Percentiles rank a stretch among this genome's conserved stretches.
These are phyloP conservation scores for Plantago rigida DNA, from an alignment of 305 asterid genomes.

Conservation along the genomic window DNA sequence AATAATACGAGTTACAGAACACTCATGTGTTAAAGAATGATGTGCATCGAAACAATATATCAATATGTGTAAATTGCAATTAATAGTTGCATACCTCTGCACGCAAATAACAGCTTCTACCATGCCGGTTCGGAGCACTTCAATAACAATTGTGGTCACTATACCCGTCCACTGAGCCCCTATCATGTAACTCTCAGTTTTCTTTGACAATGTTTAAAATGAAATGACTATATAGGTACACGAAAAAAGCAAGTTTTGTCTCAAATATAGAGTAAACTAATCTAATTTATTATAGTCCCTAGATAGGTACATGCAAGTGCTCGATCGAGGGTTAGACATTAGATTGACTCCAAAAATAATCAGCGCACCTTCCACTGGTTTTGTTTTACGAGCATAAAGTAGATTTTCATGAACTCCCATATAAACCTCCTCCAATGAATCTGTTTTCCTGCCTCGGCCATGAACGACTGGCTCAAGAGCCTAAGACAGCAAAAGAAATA, in stretches of 20 bases:
- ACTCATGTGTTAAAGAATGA: constrained; percentile 19
- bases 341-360: constrained; percentile 8
- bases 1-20: constrained; percentile 12
- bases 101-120: constrained; percentile 97
- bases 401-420: constrained; percentile 75
- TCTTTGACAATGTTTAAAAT: not conserved
- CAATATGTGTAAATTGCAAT: not conserved
- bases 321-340: constrained; percentile 3
- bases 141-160: constrained; percentile 91
- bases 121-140: constrained; percentile 83
- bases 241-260: constrained; percentile 8
- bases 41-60: constrained; percentile 16
- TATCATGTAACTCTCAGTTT: constrained; percentile 21
- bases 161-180: constrained; percentile 99
- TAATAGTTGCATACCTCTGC: constrained; percentile 49
- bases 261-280: not conserved
- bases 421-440: constrained; percentile 75
- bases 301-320: not conserved
- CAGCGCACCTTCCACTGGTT: constrained; percentile 69
- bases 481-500: constrained; percentile 30
- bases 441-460: constrained; percentile 83
- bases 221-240: not conserved
- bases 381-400: constrained; percentile 79
- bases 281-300: constrained; percentile 10
- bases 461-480: constrained; percentile 75